These are phyloP conservation scores for Kwoniella botswanensis DNA, from an alignment of 768 basidiomycete species.

Conservation along the genomic window DNA sequence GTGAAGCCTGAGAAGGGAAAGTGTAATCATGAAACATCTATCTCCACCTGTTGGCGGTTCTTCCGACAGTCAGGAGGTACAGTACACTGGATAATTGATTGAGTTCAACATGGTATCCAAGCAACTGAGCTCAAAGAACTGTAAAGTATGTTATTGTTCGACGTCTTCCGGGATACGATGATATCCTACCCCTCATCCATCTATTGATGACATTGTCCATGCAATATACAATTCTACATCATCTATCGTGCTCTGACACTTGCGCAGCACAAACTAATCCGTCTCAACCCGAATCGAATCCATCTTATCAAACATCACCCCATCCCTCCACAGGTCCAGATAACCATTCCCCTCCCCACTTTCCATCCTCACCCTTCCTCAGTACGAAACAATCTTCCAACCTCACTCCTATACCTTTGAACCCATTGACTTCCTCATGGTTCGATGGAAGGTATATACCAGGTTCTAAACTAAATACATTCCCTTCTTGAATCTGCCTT, in stretches of 20 bases:
- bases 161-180: neutral
- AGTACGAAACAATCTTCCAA: constrained; percentile 72
- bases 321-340: constrained; percentile 42
- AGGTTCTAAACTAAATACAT: constrained; percentile 83
- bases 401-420: constrained; percentile 69
- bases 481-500: constrained; percentile 67
- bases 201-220: neutral
- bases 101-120: no score
- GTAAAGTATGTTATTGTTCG: neutral
- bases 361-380: constrained; percentile 27
- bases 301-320: constrained; percentile 11
- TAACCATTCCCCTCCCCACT: constrained; percentile 47
- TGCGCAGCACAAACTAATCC: neutral
- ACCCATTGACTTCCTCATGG: constrained; percentile 64
- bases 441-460: constrained; percentile 52
- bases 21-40: no score
- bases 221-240: neutral
- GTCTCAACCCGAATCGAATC: neutral
- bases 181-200: neutral
- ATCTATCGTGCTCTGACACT: no score
- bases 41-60: no score
- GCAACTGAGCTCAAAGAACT: no score
- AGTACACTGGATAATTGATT: no score
- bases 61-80: no score
- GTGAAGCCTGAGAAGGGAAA: no score